These are phyloP conservation scores for Austroboletus niveus DNA, from an alignment of 1,284 basidiomycete genomes.

Conservation along the genomic window DNA sequence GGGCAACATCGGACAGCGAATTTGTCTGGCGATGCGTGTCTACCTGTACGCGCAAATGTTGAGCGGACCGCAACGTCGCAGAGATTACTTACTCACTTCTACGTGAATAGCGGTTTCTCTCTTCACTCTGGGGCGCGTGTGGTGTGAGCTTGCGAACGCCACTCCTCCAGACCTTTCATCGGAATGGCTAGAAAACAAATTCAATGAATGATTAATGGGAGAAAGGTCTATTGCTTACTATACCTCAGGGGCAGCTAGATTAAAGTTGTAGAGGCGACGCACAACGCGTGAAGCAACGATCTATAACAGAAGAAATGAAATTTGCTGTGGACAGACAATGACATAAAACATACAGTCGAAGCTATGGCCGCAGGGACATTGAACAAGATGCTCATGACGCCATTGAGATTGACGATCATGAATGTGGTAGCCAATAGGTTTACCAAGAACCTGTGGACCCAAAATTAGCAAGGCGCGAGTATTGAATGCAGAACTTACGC, in stretches of 20 bases:
- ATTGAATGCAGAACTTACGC: conserved; percentile 21
- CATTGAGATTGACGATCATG: conserved; percentile 34
- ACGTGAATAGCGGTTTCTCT: conserved; percentile 33
- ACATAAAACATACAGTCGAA: conserved; percentile 38
- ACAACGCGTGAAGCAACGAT: conserved; percentile 73
- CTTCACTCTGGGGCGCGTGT: conserved; percentile 8
- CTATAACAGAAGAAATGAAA: conserved; percentile 34
- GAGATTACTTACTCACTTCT: conserved; percentile 19
- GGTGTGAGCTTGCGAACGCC: conserved; percentile 28
- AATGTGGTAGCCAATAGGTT: conserved; percentile 35
- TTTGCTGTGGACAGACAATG: background rate
- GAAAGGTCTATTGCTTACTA: conserved; percentile 42
- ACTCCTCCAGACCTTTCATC: conserved; percentile 30
- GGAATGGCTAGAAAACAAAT: conserved; percentile 25
- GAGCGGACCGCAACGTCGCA: background rate
- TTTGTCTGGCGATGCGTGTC: conserved; percentile 35
- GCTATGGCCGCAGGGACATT: conserved; percentile 38
- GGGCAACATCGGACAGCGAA: conserved; percentile 25
- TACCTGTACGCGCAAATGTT: conserved; percentile 24
- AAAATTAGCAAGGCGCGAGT: background rate
- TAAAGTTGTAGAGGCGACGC: conserved; percentile 61
- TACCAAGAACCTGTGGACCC: conserved; percentile 27
- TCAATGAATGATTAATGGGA: background rate
- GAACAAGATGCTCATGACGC: conserved; percentile 35
- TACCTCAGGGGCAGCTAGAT: conserved; percentile 51